Conservation (phyloP, 2,329 filamentous ascomycete species). For the Botrytis aclada region DNA sequence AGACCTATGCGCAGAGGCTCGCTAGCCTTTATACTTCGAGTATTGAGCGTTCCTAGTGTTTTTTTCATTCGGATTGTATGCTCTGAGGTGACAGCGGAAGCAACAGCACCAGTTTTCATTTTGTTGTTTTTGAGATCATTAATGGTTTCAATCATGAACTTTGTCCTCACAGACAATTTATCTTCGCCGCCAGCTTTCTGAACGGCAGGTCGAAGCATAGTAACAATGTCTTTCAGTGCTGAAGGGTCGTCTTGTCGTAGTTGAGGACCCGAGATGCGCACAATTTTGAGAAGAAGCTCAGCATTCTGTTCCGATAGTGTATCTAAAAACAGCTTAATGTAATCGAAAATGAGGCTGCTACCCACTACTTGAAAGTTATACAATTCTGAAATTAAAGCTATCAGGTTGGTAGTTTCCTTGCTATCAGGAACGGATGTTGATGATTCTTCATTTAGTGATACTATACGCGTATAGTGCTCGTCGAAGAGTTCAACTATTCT, state of each 20-base stretch:
- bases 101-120: slow-evolving; percentile 69
- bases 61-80: slow-evolving; percentile 89
- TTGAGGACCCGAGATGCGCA: slow-evolving; percentile 77
- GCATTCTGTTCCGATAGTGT: slow-evolving; percentile 82
- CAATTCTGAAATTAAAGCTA: slow-evolving; percentile 78
- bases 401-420: slow-evolving; percentile 71
- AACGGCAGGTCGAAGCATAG: slow-evolving; percentile 71
- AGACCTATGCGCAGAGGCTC: slow-evolving; percentile 82
- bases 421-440: slow-evolving; percentile 30
- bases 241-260: slow-evolving; percentile 86
- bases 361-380: slow-evolving; percentile 91
- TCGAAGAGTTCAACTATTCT: slow-evolving; percentile 74
- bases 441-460: slow-evolving; percentile 35
- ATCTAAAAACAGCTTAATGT: slow-evolving; percentile 72
- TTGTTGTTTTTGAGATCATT: slow-evolving; percentile 93
- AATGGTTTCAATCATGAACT: slow-evolving; percentile 97
- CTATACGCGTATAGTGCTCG: slow-evolving; percentile 52
- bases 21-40: slow-evolving; percentile 63
- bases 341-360: slow-evolving; percentile 83
- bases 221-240: slow-evolving; percentile 82
- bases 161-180: slow-evolving; percentile 80
- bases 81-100: slow-evolving; percentile 71
- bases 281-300: slow-evolving; percentile 79
- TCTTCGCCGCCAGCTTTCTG: slow-evolving; percentile 64
- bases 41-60: slow-evolving; percentile 73